Evolutionary conservation across 73 alveolate species (phyloP), one percentile per base, ranked within the genome.

Genomic region (Paramecium bursaria): DNA sequence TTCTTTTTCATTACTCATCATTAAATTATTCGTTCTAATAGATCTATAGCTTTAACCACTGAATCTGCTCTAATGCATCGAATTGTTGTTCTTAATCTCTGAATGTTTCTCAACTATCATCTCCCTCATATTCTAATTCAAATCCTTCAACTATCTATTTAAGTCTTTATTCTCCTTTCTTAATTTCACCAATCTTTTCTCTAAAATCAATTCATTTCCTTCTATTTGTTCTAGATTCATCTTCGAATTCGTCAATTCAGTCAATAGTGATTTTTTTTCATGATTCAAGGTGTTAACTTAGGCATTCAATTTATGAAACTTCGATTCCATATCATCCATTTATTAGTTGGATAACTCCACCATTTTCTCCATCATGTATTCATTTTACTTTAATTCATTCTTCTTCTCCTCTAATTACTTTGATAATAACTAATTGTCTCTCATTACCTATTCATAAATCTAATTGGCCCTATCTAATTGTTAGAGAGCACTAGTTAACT

Each of bases 261-360:
- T 67, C 11, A 67, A 67, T 67, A 67, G 44, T 0, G 82, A 67
- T 67, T 47, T 33, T 21, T 67, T 67, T 67, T 67, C 82, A 67
- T 67, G 82, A 25, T 33, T 6, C 44, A 67, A 67, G 2, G 82
- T 39, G 44, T 67, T 67, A n/a, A 67, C 53, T 67, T 67, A 21
- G 9, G 82, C 82, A 7, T 31, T 25, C 19, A 67, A 53, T 39
- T 67, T 67, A 19, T 67, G 33, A 17, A 67, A 67, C 44, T 67
- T 67, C 6, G n/a, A 35, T 67, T 67, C 82, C 5, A 67, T 26
- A 35, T 67, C 82, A 67, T 67, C 82, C 82, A 67, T 67, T 44
- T 67, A 31, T 42, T 67, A 39, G 3, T 67, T 57, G 33, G 82
- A 67, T 67, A 67, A 39, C 44, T 67, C 82, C 15, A 67, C 82